These are phyloP conservation scores for Dryas drummondii DNA, from an alignment of 306 rosid genomes.

Conservation along the genomic window DNA sequence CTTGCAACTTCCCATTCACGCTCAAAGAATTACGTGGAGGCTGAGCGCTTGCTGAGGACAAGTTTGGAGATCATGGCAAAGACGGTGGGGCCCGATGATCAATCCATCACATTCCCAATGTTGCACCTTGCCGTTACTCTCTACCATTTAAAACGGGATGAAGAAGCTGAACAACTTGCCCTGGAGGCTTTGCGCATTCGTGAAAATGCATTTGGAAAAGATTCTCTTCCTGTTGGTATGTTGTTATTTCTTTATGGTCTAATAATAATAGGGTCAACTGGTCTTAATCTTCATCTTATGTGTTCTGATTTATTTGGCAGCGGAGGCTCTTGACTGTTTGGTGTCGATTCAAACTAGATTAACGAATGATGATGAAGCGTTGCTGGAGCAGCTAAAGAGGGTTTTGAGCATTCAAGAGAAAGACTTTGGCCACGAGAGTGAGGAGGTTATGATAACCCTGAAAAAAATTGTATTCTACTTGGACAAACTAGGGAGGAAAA, in stretches of 20 bases:
- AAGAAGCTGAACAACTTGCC: conserved; percentile 83
- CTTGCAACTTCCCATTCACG: conserved; percentile 78
- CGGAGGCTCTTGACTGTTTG: conserved; percentile 88
- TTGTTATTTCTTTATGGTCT: background rate
- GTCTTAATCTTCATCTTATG: background rate
- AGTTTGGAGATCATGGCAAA: conserved; percentile 63
- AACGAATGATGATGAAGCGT: conserved; percentile 47
- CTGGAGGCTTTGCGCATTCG: conserved; percentile 69
- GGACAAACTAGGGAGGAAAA: conserved; percentile 66
- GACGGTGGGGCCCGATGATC: conserved; percentile 59
- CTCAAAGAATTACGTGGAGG: conserved; percentile 67
- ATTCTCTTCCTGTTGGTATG: conserved; percentile 81
- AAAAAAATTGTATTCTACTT: conserved; percentile 65
- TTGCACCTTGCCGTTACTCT: conserved; percentile 84
- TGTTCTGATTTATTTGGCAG: conserved; percentile 38
- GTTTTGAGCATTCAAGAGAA: conserved; percentile 72
- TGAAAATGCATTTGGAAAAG: conserved; percentile 68
- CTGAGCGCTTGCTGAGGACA: conserved; percentile 70
- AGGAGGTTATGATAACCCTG: conserved; percentile 64
- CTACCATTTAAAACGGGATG: conserved; percentile 65
- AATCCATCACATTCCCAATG: conserved; percentile 78
- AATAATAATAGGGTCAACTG: background rate
- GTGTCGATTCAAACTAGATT: conserved; percentile 74
- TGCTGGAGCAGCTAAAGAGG: conserved; percentile 61
- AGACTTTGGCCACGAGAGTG: conserved; percentile 70